Base-by-base conservation (phyloP, 73 alveolate genomes). In the Paramecium octaurelia region DNA sequence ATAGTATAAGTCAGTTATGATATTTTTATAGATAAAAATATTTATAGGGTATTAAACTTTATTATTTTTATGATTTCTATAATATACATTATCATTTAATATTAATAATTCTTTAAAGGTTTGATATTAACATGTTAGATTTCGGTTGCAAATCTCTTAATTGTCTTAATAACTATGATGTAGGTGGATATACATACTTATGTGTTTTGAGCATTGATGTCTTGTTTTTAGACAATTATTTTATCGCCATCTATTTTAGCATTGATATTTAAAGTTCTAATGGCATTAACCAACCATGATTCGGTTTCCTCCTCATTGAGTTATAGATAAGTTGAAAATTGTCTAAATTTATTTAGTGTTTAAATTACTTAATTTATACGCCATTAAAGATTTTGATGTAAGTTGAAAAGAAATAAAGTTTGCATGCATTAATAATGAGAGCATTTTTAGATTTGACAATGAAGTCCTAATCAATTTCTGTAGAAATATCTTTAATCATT, bases 261-360 rank as follows among this genome's bases (percentile, higher is more conserved):
- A 64, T 34, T 64, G 0, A 64, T 34, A 12, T 64, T 64, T 64
- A 64, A 64, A 1, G 84, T 31, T 64, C 84, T 64, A 27, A 64
- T 64, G 2, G 84, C 75, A 80, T 80, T 80, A 44, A 42, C 73
- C 21, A 80, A 31, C 91, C 91, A 80, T 18, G 43, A 40, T 80
- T 80, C 91, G 20, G 91, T 48, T 18, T 80, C 24, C 24, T 80
- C 70, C 46, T 42, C 91, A 80, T 80, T 48, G 42, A 42, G 31
- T 44, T 80, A 23, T 24, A 80, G 23, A 44, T 80, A 80, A 0
- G 46, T n/a, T 11, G 46, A 42, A 64, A 80, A 80, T 80, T 80
- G 23, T 12, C 73, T 80, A 18, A 31, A 44, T 40, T 42, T 44
- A 4, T 7, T n/a, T n/a, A n/a, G n/a, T 1, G 5, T 3, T 1